Base-by-base conservation (phyloP, 176 grass and related monocot species). In the Oryza meridionalis region DNA sequence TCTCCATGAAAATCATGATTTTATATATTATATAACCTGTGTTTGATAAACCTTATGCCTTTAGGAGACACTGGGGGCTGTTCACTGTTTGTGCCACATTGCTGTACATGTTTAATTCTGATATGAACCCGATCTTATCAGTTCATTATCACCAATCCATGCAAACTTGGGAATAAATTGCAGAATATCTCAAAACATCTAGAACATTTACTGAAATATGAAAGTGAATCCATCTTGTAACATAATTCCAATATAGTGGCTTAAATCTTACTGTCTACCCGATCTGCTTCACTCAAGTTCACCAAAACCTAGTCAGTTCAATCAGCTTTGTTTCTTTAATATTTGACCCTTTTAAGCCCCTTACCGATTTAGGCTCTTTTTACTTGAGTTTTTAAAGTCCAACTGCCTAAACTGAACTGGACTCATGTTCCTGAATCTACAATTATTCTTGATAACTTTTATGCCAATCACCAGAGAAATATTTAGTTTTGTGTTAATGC, bases 401-500 rank as follows among this genome's bases (percentile, higher is more conserved):
- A 65, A 12, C 42, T 49, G 4, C 58, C 59, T 66, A 38, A 31
- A 42, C 37, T 40, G 58, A 72, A 73, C 29, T 75, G 43, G 32
- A 40, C 65, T 82, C 63, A 14, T 66, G 53, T 21, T 10, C 21
- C 42, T 37, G 9, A 40, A 78, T 85, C 35, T 70, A 29, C 33
- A 61, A 35, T 63, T 21, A 78, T 5, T 27, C 14, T 37, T 76
- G 62, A 16, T 75, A 29, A 80, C 43, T 73, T 65, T 22, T 51
- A 13, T 79, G 71, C 16, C 58, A 9, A 47, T 38, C 71, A 27
- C n/a, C 17, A 77, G 32, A 17, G 22, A 10, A 49, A 45, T 73
- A 72, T 8, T 66, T 80, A 26, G 33, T 79, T 35, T 42, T 76
- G 26, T 62, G 7, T 63, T 76, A 45, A 75, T 75, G 46, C 8